Percentiles rank a stretch among this genome's conserved stretches.
Evolutionary conservation across 1,139 yeast species (phyloP).

Genomic region (Diutina pseudorugosa): DNA sequence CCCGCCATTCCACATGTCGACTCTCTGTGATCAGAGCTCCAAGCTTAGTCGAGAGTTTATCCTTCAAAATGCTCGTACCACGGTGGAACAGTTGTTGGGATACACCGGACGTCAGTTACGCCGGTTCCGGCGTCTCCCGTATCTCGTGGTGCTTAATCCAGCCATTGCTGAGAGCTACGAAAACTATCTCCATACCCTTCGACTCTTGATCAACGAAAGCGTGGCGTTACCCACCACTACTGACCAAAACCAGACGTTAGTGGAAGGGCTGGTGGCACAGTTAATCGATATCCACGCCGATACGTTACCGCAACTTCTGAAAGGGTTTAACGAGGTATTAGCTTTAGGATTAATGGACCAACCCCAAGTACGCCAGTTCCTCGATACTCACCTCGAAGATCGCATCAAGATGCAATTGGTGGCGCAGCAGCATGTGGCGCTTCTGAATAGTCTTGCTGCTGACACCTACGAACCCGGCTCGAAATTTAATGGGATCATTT

Average conservation of each 20-base stretch:
- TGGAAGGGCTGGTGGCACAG: constrained; percentile 34
- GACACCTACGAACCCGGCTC: constrained; percentile 19
- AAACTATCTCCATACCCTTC: constrained; percentile 59
- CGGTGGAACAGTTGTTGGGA: constrained; percentile 29
- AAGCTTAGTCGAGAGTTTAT: constrained; percentile 24
- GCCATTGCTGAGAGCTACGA: constrained; percentile 72
- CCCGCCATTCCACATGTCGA: constrained; percentile 36
- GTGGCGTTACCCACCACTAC: constrained; percentile 30
- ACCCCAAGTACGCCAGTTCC: constrained; percentile 42
- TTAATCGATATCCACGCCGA: constrained; percentile 72
- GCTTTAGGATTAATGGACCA: constrained; percentile 33
- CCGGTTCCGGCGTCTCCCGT: constrained; percentile 65
- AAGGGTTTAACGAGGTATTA: constrained; percentile 67
- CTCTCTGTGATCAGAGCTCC: constrained; percentile 26
- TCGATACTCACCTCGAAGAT: constrained; percentile 72
- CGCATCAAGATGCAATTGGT: constrained; percentile 76
- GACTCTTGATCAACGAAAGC: constrained; percentile 16
- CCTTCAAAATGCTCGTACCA: constrained; percentile 25
- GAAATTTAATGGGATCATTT: constrained; percentile 59
- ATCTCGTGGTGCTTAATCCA: constrained; percentile 79
- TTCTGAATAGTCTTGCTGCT: constrained; percentile 26
- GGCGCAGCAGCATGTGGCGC: constrained; percentile 71
- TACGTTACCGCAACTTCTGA: constrained; percentile 66
- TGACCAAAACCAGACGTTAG: constrained; percentile 41
- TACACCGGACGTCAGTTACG: constrained; percentile 44